These are phyloP conservation scores for Lodderomyces metapsilosis DNA, from an alignment of 1,139 yeast genomes.

Conservation along the genomic window DNA sequence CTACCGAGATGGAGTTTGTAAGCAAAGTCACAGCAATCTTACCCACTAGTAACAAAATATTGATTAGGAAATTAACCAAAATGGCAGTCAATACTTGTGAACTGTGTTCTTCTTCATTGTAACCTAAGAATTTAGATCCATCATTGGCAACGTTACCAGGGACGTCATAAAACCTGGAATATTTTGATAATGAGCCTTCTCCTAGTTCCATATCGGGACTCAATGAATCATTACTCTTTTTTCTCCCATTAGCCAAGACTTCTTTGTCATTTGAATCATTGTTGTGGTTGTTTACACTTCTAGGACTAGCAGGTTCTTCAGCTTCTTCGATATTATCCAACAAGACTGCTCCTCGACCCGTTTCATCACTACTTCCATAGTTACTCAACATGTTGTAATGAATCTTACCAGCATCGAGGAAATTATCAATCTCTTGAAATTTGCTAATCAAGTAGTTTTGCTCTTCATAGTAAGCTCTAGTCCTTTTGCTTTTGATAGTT, in stretches of 20 bases:
- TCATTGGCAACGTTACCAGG: slow-evolving; percentile 60
- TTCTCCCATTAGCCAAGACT: not conserved
- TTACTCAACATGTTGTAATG: slow-evolving; percentile 63
- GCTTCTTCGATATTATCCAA: slow-evolving; percentile 25
- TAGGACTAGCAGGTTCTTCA: slow-evolving; percentile 18
- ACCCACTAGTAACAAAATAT: slow-evolving; percentile 59
- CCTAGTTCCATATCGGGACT: slow-evolving; percentile 13
- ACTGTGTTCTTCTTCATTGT: slow-evolving; percentile 40
- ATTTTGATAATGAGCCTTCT: slow-evolving; percentile 16
- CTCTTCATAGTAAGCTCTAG: slow-evolving; percentile 38
- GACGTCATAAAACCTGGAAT: slow-evolving; percentile 40
- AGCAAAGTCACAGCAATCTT: slow-evolving; percentile 60
- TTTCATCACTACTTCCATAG: slow-evolving; percentile 40
- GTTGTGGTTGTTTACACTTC: not conserved
- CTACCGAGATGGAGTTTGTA: slow-evolving; percentile 69
- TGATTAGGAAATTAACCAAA: slow-evolving; percentile 60
- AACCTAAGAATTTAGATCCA: slow-evolving; percentile 18
- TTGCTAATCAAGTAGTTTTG: slow-evolving; percentile 63
- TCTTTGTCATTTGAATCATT: not conserved
- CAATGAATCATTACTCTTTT: slow-evolving; percentile 1
- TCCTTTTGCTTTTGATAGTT: slow-evolving; percentile 20
- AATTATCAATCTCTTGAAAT: slow-evolving; percentile 59
- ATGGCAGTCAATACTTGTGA: slow-evolving; percentile 58
- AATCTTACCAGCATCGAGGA: slow-evolving; percentile 67
- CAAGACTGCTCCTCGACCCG: not conserved